Percentiles rank a stretch among this genome's conserved stretches.
These are phyloP conservation scores for Nissolia schottii DNA, from an alignment of 306 rosid species.

Conservation along the genomic window DNA sequence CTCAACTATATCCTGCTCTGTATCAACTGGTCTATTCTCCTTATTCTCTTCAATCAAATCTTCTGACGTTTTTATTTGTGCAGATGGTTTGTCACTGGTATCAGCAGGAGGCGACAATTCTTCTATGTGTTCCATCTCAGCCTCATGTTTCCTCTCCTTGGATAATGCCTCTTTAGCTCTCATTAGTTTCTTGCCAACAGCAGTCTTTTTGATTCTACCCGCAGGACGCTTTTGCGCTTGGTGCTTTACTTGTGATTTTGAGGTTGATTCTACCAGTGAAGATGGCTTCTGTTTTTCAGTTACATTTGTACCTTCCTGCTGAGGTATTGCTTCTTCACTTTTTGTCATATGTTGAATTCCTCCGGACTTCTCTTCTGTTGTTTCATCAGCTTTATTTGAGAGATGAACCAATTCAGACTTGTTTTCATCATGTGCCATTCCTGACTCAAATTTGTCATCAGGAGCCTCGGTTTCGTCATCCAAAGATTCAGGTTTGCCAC, in stretches of 20 bases:
- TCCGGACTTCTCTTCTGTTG: constrained; percentile 30
- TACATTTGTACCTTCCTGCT: constrained; percentile 25
- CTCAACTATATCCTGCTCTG: constrained; percentile 19
- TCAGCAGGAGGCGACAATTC: constrained; percentile 28
- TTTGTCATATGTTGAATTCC: constrained; percentile 19
- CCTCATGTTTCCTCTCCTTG: constrained; percentile 26
- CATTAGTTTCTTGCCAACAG: constrained; percentile 6
- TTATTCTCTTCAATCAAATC: constrained; percentile 44
- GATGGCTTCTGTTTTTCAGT: constrained; percentile 22
- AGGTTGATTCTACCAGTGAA: constrained; percentile 32
- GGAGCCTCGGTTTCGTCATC: constrained; percentile 80
- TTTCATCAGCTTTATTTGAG: constrained; percentile 14
- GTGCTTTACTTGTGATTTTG: constrained; percentile 36
- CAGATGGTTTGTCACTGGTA: constrained; percentile 21
- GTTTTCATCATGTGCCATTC: constrained; percentile 26
- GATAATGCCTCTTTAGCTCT: constrained; percentile 31
- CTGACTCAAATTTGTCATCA: constrained; percentile 42
- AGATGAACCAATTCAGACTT: constrained; percentile 18
- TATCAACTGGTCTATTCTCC: constrained; percentile 60
- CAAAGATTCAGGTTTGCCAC: constrained; percentile 30
- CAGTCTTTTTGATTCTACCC: constrained; percentile 37
- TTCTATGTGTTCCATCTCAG: constrained; percentile 30
- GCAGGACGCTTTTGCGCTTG: constrained; percentile 30
- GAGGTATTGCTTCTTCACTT: constrained; percentile 37
- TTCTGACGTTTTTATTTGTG: constrained; percentile 25